Evolutionary conservation across 192 early-diverging fungal genomes (phyloP).

Genomic region (Coemansia furcata): DNA sequence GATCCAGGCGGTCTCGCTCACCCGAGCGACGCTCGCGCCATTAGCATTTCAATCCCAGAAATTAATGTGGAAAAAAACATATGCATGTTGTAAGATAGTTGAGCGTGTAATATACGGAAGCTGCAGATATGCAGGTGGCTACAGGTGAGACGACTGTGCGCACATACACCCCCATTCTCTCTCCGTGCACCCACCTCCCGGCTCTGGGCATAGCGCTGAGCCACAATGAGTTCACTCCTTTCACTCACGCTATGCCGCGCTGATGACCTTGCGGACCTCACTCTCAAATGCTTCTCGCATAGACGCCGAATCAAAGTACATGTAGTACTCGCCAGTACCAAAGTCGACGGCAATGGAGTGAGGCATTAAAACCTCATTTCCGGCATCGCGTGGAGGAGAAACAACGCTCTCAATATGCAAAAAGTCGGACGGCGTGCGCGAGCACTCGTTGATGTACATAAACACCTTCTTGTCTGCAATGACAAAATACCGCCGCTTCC

Average conservation of each 20-base stretch:
- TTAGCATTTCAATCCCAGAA: background rate
- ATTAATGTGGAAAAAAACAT: background rate
- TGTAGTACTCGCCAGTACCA: constrained; percentile 39
- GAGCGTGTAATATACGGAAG: background rate
- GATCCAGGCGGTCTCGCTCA: background rate
- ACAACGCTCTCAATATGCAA: constrained; percentile 16
- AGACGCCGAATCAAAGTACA: constrained; percentile 35
- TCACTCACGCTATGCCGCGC: background rate
- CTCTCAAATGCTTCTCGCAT: constrained; percentile 35
- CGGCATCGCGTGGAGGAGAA: constrained; percentile 31
- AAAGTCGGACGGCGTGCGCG: constrained; percentile 32
- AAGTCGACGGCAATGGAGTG: constrained; percentile 39
- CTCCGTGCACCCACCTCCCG: background rate
- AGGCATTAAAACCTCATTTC: constrained; percentile 44
- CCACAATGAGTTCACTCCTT: background rate
- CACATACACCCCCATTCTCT: background rate
- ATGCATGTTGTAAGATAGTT: background rate
- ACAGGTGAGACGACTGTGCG: background rate
- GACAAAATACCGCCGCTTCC: constrained; percentile 52
- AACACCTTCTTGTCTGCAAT: constrained; percentile 39
- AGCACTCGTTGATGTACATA: constrained; percentile 50
- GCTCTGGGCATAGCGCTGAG: background rate
- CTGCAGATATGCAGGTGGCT: background rate
- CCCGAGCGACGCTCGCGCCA: background rate
- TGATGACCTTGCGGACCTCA: constrained; percentile 21